Percentiles rank a stretch among this genome's conserved stretches.
Conservation (phyloP, 192 early-diverging fungal genomes). For the Chytriomyces sp. region DNA sequence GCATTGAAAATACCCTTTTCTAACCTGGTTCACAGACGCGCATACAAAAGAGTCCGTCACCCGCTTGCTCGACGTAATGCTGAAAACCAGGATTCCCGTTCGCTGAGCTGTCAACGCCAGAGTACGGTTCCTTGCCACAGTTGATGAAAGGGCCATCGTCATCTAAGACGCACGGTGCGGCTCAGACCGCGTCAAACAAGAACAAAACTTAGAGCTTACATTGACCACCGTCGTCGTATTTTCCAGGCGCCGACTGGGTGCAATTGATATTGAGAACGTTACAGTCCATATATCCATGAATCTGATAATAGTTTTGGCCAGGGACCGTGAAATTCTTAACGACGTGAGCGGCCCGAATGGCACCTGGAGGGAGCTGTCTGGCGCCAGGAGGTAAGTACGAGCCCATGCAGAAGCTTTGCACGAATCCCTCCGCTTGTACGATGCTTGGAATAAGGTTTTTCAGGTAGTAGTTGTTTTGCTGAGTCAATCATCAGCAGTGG, state of each 20-base stretch:
- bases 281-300: slow-evolving; percentile 30
- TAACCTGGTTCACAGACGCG: slow-evolving; percentile 34
- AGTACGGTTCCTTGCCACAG: slow-evolving; percentile 43
- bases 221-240: slow-evolving; percentile 41
- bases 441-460: slow-evolving; percentile 23
- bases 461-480: slow-evolving; percentile 34
- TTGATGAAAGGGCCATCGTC: slow-evolving; percentile 22
- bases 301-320: slow-evolving; percentile 30
- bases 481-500: not conserved
- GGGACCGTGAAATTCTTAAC: slow-evolving; percentile 9
- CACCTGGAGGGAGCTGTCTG: slow-evolving; percentile 10
- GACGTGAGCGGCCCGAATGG: slow-evolving; percentile 29
- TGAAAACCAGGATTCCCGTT: not conserved
- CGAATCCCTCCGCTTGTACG: slow-evolving; percentile 35
- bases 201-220: too few relatives aligned
- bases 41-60: slow-evolving; percentile 43
- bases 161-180: too few relatives aligned
- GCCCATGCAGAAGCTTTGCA: slow-evolving; percentile 36
- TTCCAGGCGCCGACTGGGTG: slow-evolving; percentile 26
- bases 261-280: slow-evolving; percentile 33
- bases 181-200: too few relatives aligned
- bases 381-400: slow-evolving; percentile 38
- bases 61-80: slow-evolving; percentile 40
- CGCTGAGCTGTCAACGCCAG: slow-evolving; percentile 24
- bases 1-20: too few relatives aligned